Evolutionary conservation across 345 rosid genomes (phyloP).

Genomic region (Euphorbia lathyris): DNA sequence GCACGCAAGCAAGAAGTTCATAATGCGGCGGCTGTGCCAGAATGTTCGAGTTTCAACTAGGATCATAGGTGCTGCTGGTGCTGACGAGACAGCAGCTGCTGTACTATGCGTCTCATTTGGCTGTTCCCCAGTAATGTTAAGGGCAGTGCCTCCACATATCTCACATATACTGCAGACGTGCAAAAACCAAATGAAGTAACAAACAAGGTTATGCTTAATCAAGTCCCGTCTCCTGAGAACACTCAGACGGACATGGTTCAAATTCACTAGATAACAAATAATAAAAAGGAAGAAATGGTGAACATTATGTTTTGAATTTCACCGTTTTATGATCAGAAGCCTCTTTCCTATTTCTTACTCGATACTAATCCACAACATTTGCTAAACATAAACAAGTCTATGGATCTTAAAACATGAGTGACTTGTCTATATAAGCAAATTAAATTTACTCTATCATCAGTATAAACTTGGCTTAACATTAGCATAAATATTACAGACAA

Average conservation of each 20-base stretch:
- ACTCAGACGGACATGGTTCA: no score
- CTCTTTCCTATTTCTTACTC: no score
- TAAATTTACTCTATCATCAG: background rate
- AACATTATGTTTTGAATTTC: no score
- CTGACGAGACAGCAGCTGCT: conserved; percentile 22
- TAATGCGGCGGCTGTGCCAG: conserved; percentile 60
- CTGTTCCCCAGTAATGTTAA: conserved; percentile 43
- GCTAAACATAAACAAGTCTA: background rate
- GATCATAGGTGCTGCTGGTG: conserved; percentile 32
- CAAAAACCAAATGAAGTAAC: no score
- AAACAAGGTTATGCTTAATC: no score
- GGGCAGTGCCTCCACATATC: conserved; percentile 57
- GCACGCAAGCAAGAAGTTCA: conserved; percentile 59
- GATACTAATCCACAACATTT: no score
- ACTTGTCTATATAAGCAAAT: no score
- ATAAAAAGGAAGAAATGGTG: background rate
- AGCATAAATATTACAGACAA: background rate
- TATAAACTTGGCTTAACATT: background rate
- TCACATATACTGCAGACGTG: conserved; percentile 62
- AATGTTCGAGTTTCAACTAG: conserved; percentile 39
- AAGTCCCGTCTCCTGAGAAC: no score
- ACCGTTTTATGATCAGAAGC: no score
- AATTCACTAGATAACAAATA: no score
- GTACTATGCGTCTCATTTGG: conserved; percentile 26
- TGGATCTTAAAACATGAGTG: no score